Conservation (phyloP, 2,329 filamentous ascomycete genomes). For the Thyridium curvatum region DNA sequence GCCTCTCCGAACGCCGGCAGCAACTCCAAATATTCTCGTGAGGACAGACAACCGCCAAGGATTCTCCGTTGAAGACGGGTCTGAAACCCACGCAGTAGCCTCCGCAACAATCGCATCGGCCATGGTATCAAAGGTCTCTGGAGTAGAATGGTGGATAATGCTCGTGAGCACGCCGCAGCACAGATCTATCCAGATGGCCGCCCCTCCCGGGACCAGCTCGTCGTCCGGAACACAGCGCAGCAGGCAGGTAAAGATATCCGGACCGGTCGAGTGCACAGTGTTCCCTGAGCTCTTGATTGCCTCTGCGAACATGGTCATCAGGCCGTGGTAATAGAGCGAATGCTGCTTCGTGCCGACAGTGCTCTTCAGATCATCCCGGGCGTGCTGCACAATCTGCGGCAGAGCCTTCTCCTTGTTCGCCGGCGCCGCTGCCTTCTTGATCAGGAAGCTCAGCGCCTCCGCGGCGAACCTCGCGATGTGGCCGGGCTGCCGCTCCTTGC, state of each 20-base stretch:
- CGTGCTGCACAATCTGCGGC: constrained; percentile 62
- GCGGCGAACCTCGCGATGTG: constrained; percentile 91
- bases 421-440: constrained; percentile 78
- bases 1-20: constrained; percentile 77
- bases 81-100: constrained; percentile 28
- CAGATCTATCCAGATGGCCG: constrained; percentile 54
- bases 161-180: constrained; percentile 73
- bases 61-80: constrained; percentile 21
- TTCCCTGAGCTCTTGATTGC: constrained; percentile 60
- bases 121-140: constrained; percentile 66
- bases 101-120: constrained; percentile 54
- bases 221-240: constrained; percentile 44
- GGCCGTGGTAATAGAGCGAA: constrained; percentile 71
- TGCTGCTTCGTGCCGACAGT: constrained; percentile 49
- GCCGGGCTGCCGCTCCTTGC: constrained; percentile 72
- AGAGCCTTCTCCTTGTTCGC: constrained; percentile 72
- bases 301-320: constrained; percentile 91
- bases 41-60: constrained; percentile 40
- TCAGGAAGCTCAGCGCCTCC: constrained; percentile 87
- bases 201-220: constrained; percentile 38
- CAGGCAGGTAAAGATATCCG: constrained; percentile 45
- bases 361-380: constrained; percentile 59
- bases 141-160: constrained; percentile 73
- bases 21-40: constrained; percentile 57
- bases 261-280: constrained; percentile 53